Conservation (phyloP, 495 filamentous ascomycete genomes). For the Aspergillus wentii region DNA sequence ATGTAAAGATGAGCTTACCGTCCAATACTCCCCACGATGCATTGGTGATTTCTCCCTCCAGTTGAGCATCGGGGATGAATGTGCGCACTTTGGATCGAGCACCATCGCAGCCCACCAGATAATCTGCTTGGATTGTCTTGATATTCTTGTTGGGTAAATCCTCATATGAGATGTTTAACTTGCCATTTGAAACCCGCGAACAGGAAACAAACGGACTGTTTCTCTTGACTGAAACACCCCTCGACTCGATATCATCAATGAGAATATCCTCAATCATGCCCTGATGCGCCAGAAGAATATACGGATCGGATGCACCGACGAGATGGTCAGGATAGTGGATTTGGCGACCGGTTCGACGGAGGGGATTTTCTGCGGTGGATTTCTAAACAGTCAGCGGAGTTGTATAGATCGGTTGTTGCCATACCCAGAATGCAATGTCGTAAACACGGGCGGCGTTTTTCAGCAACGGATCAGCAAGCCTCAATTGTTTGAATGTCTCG, state of each 20-base stretch:
- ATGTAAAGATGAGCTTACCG: constrained; percentile 32
- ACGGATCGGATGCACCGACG: constrained; percentile 67
- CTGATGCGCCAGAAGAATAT: constrained; percentile 68
- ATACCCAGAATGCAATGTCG: constrained; percentile 68
- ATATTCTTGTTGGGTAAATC: constrained; percentile 11
- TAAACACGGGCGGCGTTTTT: constrained; percentile 60
- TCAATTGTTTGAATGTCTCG: constrained; percentile 66
- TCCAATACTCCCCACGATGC: constrained; percentile 77
- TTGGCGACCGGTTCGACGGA: constrained; percentile 63
- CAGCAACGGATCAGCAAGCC: constrained; percentile 58
- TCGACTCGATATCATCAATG: constrained; percentile 55
- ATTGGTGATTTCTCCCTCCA: constrained; percentile 57
- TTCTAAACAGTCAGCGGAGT: constrained; percentile 31
- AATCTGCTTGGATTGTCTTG: constrained; percentile 15
- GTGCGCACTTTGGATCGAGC: constrained; percentile 24
- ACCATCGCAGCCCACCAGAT: constrained; percentile 31
- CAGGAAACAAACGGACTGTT: constrained; percentile 54
- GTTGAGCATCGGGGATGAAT: constrained; percentile 48
- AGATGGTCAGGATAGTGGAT: constrained; percentile 64
- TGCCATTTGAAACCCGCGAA: constrained; percentile 21
- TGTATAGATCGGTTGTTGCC: neutral
- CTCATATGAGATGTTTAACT: constrained; percentile 21
- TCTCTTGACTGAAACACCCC: constrained; percentile 52
- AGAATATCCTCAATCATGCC: constrained; percentile 68
- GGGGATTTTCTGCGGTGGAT: constrained; percentile 46